Percentiles rank a stretch among this genome's conserved stretches.
Conservation (phyloP, 2,329 filamentous ascomycete species). For the Fusarium sp. region DNA sequence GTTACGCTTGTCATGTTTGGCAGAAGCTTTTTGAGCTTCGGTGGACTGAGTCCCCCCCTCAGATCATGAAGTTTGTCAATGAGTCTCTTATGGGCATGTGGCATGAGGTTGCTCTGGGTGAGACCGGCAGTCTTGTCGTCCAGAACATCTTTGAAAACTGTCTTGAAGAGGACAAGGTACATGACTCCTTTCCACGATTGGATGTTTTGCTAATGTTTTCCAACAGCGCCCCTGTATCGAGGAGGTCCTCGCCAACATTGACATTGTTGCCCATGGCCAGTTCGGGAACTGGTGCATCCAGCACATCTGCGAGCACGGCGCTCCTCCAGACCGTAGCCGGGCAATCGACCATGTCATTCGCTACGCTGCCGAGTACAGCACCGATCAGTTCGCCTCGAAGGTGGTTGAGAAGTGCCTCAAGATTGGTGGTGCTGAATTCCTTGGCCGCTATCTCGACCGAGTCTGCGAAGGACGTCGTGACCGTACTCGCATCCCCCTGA, state of each 20-base stretch:
- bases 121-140: constrained; percentile 96
- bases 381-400: constrained; percentile 98
- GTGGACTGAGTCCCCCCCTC: constrained; percentile 92
- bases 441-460: constrained; percentile 89
- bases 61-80: constrained; percentile 99
- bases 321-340: constrained; percentile 86
- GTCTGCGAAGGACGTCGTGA: constrained; percentile 91
- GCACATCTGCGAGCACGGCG: constrained; percentile 97
- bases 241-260: constrained; percentile 92
- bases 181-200: constrained; percentile 22
- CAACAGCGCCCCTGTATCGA: constrained; percentile 93
- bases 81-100: constrained; percentile 95
- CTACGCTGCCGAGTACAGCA: constrained; percentile 94
- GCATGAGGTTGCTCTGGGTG: constrained; percentile 96
- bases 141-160: constrained; percentile 99
- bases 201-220: constrained; percentile 25
- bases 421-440: constrained; percentile 88
- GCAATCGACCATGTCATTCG: constrained; percentile 95
- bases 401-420: constrained; percentile 99
- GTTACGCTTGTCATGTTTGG: constrained; percentile 99
- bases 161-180: constrained; percentile 95
- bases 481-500: constrained; percentile 92
- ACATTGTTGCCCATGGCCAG: constrained; percentile 95
- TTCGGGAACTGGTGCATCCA: constrained; percentile 99
- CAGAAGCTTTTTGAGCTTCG: constrained; percentile 98